Conservation (phyloP, 140 eudicot genomes). For the Flaveria floridana region DNA sequence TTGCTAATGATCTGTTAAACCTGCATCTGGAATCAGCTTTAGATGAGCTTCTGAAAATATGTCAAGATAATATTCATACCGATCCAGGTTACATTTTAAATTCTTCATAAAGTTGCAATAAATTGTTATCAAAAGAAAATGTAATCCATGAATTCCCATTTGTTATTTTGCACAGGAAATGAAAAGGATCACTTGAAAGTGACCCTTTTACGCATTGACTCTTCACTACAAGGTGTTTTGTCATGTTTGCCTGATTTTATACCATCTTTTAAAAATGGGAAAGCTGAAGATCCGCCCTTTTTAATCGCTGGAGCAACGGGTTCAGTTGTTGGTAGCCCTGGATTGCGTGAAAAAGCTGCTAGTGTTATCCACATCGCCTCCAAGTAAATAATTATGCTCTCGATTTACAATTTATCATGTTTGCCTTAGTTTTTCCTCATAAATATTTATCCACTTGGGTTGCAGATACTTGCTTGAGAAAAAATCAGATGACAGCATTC, state of each 20-base stretch:
- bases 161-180: slow-evolving; percentile 53
- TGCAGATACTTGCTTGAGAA: slow-evolving; percentile 83
- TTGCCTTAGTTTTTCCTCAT: neutral
- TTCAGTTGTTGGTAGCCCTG: slow-evolving; percentile 68
- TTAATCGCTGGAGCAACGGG: slow-evolving; percentile 94
- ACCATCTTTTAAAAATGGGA: slow-evolving; percentile 60
- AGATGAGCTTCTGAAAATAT: slow-evolving; percentile 73
- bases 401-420: neutral
- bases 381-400: slow-evolving; percentile 47
- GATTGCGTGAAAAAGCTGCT: slow-evolving; percentile 83
- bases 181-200: slow-evolving; percentile 98
- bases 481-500: slow-evolving; percentile 95
- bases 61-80: slow-evolving; percentile 75
- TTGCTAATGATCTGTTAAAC: slow-evolving; percentile 83
- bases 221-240: slow-evolving; percentile 91
- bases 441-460: neutral
- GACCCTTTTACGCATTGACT: slow-evolving; percentile 87
- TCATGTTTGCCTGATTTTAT: slow-evolving; percentile 96
- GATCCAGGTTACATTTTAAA: slow-evolving; percentile 63
- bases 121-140: neutral
- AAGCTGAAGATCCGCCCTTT: slow-evolving; percentile 62
- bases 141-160: slow-evolving; percentile 16
- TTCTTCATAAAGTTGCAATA: neutral
- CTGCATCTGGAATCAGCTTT: slow-evolving; percentile 82
- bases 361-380: slow-evolving; percentile 74